Percentiles rank a stretch among this genome's conserved stretches.
phyloP scores from a whole-genome alignment of 1,139 yeast genomes.

The Blastobotrys serpentis region DNA sequence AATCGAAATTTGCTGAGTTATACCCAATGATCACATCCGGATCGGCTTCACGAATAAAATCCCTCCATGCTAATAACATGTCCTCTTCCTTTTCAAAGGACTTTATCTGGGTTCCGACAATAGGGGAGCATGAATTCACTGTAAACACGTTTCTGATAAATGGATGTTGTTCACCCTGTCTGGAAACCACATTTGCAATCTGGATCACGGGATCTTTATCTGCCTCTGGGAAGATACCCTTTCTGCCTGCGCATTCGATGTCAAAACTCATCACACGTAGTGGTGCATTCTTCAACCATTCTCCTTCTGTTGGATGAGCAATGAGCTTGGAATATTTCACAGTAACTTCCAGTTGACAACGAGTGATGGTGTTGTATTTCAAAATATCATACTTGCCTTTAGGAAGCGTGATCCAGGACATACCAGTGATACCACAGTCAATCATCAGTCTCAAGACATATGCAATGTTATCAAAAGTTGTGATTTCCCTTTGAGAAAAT shows the following conservation, averaged over 20 bases:
- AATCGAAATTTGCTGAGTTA: conserved; percentile 90
- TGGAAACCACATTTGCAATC: conserved; percentile 89
- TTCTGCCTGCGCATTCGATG: conserved; percentile 98
- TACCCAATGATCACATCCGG: conserved; percentile 98
- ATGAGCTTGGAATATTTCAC: conserved; percentile 67
- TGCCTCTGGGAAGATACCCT: conserved; percentile 95
- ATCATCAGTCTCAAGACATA: conserved; percentile 85
- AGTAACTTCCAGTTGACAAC: conserved; percentile 81
- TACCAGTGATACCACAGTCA: conserved; percentile 84
- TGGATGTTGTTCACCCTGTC: conserved; percentile 77
- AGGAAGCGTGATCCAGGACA: conserved; percentile 97
- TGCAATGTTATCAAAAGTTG: conserved; percentile 87
- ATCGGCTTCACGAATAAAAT: conserved; percentile 77
- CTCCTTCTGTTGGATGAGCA: conserved; percentile 87
- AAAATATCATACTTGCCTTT: conserved; percentile 59
- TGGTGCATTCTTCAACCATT: conserved; percentile 93
- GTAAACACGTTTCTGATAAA: conserved; percentile 94
- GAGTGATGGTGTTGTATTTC: conserved; percentile 50
- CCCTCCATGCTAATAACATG: conserved; percentile 82
- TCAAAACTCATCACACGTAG: conserved; percentile 90
- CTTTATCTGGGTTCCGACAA: conserved; percentile 88
- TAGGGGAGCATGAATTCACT: conserved; percentile 84
- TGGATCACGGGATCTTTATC: conserved; percentile 92
- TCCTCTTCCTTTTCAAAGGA: conserved; percentile 74
- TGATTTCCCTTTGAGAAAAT: conserved; percentile 42